Evolutionary conservation across 2,329 filamentous ascomycete species (phyloP).

Genomic region (Bipolaris cookei): DNA sequence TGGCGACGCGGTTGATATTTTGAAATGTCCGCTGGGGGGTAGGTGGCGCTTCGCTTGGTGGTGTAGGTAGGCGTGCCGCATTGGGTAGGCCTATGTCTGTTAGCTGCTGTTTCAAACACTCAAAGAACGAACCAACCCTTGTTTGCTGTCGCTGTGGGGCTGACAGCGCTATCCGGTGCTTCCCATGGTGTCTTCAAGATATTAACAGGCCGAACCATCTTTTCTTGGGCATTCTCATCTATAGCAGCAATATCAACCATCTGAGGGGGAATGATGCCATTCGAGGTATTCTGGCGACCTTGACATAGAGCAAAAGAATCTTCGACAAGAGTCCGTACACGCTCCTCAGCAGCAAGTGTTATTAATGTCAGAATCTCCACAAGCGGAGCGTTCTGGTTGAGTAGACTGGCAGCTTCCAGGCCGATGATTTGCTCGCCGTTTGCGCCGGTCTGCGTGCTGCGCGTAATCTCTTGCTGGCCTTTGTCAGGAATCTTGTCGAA

Average conservation of each 20-base stretch:
- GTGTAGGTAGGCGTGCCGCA: slow-evolving; percentile 53
- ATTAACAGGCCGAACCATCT: slow-evolving; percentile 48
- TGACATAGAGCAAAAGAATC: slow-evolving; percentile 75
- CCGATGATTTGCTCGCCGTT: slow-evolving; percentile 68
- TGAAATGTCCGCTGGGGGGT: slow-evolving; percentile 57
- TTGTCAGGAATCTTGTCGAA: slow-evolving; percentile 51
- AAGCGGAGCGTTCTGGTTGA: slow-evolving; percentile 72
- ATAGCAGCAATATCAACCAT: slow-evolving; percentile 74
- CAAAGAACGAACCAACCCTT: slow-evolving; percentile 32
- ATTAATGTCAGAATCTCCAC: slow-evolving; percentile 83
- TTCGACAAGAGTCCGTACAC: slow-evolving; percentile 75
- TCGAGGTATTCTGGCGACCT: slow-evolving; percentile 76
- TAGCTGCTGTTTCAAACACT: slow-evolving; percentile 6
- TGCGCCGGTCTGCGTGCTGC: slow-evolving; percentile 58
- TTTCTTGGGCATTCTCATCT: slow-evolving; percentile 51
- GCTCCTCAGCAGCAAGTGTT: slow-evolving; percentile 81
- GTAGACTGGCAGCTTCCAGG: slow-evolving; percentile 64
- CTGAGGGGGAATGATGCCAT: slow-evolving; percentile 78
- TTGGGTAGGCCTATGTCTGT: slow-evolving; percentile 40
- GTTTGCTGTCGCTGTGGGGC: slow-evolving; percentile 57
- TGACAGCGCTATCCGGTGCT: slow-evolving; percentile 59
- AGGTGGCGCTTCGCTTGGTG: slow-evolving; percentile 56
- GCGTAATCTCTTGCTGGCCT: slow-evolving; percentile 36
- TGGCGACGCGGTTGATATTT: slow-evolving; percentile 66
- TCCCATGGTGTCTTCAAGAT: slow-evolving; percentile 50